Evolutionary conservation across 2,329 filamentous ascomycete species (phyloP), one percentile per base, ranked within the genome.

Genomic region (Diaporthe citriasiana): DNA sequence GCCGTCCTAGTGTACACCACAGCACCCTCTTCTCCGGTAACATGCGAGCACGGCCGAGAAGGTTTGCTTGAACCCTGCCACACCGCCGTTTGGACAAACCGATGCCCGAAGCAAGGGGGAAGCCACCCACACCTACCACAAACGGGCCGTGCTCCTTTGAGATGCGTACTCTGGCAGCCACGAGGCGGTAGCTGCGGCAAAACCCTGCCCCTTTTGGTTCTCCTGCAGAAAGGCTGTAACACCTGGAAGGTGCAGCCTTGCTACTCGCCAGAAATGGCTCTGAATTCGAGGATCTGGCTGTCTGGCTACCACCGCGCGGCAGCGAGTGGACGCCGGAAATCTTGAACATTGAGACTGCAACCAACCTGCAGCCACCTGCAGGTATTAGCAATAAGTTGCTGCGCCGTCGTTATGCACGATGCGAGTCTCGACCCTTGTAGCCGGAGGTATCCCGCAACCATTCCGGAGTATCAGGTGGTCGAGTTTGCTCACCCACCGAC

Each of bases 171-270:
- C 33, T 51, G 30, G 40, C 66, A 59, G 22, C 60, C 50, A 65
- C 47, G 42, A 51, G 35, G 60, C 70, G 70, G 60, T 56, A 50
- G 60, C 70, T 69, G 73, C 73, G 73, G 73, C 70, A 69, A 69
- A 50, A 27, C 55, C 27, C 47, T 51, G 57, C 60, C 55, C 73
- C 63, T 69, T 73, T 70, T 53, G 47, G 63, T 40, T 27, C 63
- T 51, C 40, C 63, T 69, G 73, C 73, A 74, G 69, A 60, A 71
- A 13, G 55, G 73, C 59, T 74, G 73, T 72, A 57, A 70, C 63
- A 65, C 55, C 63, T 35, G 70, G 45, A 50, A 53, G 60, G 51
- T 68, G 51, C 45, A 59, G 55, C 69, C 27, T 42, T 71, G 45
- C 30, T 53, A 71, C 42, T 71, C 30, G 55, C n/a, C 27, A 13